A percentile compares a stretch with the other conserved stretches of the same genome.
Conservation (phyloP, 2,329 filamentous ascomycete genomes). For the Daldinia sp. region DNA sequence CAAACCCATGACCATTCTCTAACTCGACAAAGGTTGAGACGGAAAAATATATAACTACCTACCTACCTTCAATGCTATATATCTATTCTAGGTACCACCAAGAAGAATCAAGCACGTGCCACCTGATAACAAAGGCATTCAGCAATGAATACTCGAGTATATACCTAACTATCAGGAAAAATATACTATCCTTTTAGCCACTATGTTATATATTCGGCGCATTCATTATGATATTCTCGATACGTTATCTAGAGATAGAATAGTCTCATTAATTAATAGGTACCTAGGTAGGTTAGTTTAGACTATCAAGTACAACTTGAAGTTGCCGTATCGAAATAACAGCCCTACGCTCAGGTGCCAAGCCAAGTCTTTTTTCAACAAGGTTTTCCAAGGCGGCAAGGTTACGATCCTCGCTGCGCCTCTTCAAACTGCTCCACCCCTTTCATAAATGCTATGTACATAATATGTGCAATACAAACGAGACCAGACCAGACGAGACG, state of each 20-base stretch:
- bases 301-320: neutral
- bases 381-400: conserved; percentile 16
- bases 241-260: conserved; percentile 4
- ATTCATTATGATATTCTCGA: neutral
- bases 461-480: too few species aligned
- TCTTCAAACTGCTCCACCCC: conserved; percentile 20
- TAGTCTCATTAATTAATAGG: neutral
- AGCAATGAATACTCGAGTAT: neutral
- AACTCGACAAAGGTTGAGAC: neutral
- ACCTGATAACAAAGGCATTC: neutral
- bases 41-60: conserved; percentile 2
- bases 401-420: conserved; percentile 34
- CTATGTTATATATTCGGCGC: neutral
- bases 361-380: conserved; percentile 19
- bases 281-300: too few species aligned
- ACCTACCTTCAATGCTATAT: too few species aligned
- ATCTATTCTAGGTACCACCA: too few species aligned
- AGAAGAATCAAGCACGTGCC: neutral
- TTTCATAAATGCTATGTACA: conserved; percentile 21
- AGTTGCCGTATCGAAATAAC: neutral
- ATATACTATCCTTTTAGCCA: neutral
- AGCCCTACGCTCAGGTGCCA: conserved; percentile 25
- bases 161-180: neutral
- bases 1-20: conserved; percentile 4
- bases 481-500: neutral